Base-by-base conservation (phyloP, 2,329 filamentous ascomycete genomes). In the Pleoardoris graminearum region DNA sequence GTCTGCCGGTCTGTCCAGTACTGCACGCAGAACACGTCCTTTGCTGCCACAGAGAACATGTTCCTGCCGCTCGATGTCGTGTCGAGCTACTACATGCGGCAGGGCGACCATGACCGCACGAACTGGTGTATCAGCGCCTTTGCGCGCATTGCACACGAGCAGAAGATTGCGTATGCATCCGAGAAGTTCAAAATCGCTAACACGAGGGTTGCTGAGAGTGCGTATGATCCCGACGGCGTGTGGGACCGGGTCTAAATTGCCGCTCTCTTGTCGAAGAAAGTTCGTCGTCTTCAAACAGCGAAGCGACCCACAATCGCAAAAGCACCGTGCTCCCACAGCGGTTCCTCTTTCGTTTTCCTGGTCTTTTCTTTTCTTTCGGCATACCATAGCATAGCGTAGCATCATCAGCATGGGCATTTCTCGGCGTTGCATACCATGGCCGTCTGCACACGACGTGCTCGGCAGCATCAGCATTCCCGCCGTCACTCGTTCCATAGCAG, bases 1-100 rank as follows among this genome's bases (percentile, higher is more conserved):
- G 53, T 65, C 16, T 63, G 60, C 25, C 57, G 62, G 12, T 60
- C 57, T 3, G 53, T 65, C 3, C 58, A 61, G 25, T 65, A 54
- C 42, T 60, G 60, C 38, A 55, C 58, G 1, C 32, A 48, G 6
- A 50, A 52, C 23, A 57, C 50, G 7, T 54, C 51, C 7, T 63
- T 54, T 37, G 60, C 60, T n/a, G 42, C 57, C 1, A 42, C 55
- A 10, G 62, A 65, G 46, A 60, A 58, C 23, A 58, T 63, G 42
- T 52, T 60, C n/a, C 11, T 63, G 11, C 62, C 62, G 3, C 50
- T 65, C 3, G 46, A 22, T 22, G 44, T 56, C 1, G 55, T 58
- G 2, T 39, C 52, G 3, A 27, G 38, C 16, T 61, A 52, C 39
- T 64, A 64, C 42, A 36, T 27, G 35, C 46, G 56, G 16, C 32